Evolutionary conservation across 2,329 filamentous ascomycete species (phyloP), one percentile per base, ranked within the genome.

Genomic region (Daldinia sp.): DNA sequence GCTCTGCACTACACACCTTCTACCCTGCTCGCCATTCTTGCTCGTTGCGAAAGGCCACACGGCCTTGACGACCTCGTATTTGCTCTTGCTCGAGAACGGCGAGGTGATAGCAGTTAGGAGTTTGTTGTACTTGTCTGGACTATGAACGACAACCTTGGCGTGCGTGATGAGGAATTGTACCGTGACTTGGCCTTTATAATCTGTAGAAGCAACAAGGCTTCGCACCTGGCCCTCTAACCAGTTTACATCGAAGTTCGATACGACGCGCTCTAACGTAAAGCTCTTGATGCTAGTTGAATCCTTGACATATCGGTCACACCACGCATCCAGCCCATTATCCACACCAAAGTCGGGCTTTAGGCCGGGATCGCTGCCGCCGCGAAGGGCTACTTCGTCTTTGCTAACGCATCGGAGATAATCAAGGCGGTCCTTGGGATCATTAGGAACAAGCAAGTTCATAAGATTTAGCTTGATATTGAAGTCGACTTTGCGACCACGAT

Each of bases 1-100:
- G 64, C 81, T 85, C 75, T 87, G 85, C n/a, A 88, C 85, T 2
- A 81, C 79, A 70, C 82, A 87, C 59, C 76, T 77, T 55, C 83
- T 81, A 12, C 75, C 82, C n/a, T 69, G 75, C 68, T 84, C 84
- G 42, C 79, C 85, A 70, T 78, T 83, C 73, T 75, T 79, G 3
- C 80, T 78, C 69, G 84, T 85, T 1, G 86, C 86, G 77, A 87
- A 88, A 3, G 86, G 87, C 86, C 87, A 89, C 1, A 88, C 82
- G 0, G 82, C 81, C 74, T 87, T 86, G 55, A 86, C 81, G 2
- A 87, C 84, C 75, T 88, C 86, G 70, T 88, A 88, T 68, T 82
- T 84, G 74, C 82, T 83, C 75, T 83, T 85, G 3, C 85, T 85
- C 0, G 81, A 79, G 70, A 88, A 87, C 1, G 88, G 76, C 26